phyloP scores from a whole-genome alignment of 805 yeast species.

The Metschnikowia proteae region DNA sequence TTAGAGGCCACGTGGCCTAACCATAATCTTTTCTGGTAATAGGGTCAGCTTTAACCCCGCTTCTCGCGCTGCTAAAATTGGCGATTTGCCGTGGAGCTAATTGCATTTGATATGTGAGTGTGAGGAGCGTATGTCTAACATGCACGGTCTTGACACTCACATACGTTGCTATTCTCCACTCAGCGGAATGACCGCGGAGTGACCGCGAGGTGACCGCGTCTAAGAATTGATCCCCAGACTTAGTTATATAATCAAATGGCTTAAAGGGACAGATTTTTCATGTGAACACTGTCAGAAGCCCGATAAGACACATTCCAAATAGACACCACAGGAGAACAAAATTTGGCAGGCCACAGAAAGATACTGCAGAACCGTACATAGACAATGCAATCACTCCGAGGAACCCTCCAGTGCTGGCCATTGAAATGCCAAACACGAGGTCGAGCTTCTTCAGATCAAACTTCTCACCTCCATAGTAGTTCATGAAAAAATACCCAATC shows the following conservation, averaged over 20 bases:
- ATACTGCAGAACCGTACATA: conserved; percentile 79
- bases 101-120: background rate
- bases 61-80: background rate
- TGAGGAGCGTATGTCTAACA: too few relatives aligned
- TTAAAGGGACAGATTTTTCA: background rate
- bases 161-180: background rate
- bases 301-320: conserved; percentile 56
- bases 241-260: too few relatives aligned
- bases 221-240: too few relatives aligned
- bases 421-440: conserved; percentile 53
- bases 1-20: background rate
- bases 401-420: conserved; percentile 81
- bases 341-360: conserved; percentile 61
- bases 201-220: too few relatives aligned
- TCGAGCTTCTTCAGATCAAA: conserved; percentile 27
- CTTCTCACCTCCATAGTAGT: conserved; percentile 26
- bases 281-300: conserved; percentile 36
- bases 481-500: conserved; percentile 53
- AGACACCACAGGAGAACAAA: conserved; percentile 57
- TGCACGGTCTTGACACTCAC: background rate
- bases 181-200: too few relatives aligned
- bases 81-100: background rate
- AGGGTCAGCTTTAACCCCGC: background rate
- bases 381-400: conserved; percentile 76
- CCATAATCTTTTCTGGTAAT: background rate